Evolutionary conservation across 805 yeast genomes (phyloP), one percentile per base, ranked within the genome.

Genomic region (Saccharomycopsis fermentans): DNA sequence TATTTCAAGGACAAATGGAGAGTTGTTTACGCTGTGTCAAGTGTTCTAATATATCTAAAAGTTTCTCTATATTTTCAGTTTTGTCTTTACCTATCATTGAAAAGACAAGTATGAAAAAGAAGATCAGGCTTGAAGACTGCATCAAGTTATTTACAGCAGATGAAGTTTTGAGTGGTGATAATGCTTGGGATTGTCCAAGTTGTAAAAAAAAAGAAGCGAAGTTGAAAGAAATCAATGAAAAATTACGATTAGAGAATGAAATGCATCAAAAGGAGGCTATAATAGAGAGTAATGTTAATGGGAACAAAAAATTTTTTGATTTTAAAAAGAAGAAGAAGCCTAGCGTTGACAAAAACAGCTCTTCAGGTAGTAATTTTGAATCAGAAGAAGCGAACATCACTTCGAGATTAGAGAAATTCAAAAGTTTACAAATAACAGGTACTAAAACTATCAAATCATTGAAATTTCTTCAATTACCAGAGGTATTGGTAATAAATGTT

Each of bases 141-240:
- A 78, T 87, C 50, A 71, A 74, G 35, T 74, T 82, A 66, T 86
- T 81, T 66, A 80, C 87, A 0, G 74, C 77, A 56, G 83, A 82
- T 59, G 95, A 87, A 68, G 74, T 82, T 3, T 70, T 87, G 55
- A 75, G 77, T 6, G 86, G 89, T 27, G 91, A 84, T 6, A 86
- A 87, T 70, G 88, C 94, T 0, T 87, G 95, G 95, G 80, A 84
- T 63, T 87, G 95, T 73, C 91, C 94, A 6, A 80, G 81, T 57
- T 87, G 95, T 71, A 70, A 69, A 56, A 71, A 77, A 60, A 52
- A 58, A 58, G 59, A 63, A 47, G 59, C 62, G 24, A 34, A 62
- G 6, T 60, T 64, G 34, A 52, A 59, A n/a, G 58, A 53, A 24
- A 54, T 52, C 37, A 55, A 39, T 37, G 48, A 21, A 54, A 51